These are phyloP conservation scores for Arbutus unedo DNA, from an alignment of 148 eudicot species.

Conservation along the genomic window DNA sequence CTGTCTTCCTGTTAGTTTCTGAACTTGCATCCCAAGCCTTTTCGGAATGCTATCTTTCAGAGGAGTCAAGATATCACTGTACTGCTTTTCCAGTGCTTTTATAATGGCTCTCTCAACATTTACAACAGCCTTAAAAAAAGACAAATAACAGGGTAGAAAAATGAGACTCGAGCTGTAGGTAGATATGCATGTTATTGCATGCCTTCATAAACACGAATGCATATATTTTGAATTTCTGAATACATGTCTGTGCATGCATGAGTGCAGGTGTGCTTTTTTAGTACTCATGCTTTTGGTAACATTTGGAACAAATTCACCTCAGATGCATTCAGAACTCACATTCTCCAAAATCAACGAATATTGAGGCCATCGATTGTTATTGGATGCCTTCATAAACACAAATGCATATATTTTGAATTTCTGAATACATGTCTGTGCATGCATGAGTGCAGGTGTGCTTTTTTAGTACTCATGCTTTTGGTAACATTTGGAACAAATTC, in stretches of 20 bases:
- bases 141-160: not conserved
- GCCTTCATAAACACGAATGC: not conserved
- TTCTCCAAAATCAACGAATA: constrained; percentile 72
- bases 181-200: not conserved
- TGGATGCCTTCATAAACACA: not conserved
- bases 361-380: not conserved
- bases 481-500: not conserved
- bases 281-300: not conserved
- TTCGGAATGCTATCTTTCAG: constrained; percentile 77
- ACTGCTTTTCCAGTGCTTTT: constrained; percentile 80
- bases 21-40: constrained; percentile 85
- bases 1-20: constrained; percentile 76
- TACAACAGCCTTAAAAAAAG: constrained; percentile 54
- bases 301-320: not conserved
- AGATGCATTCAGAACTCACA: constrained; percentile 69
- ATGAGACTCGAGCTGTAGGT: constrained; percentile 15
- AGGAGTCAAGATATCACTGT: constrained; percentile 72
- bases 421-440: not conserved
- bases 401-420: not conserved
- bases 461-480: not conserved
- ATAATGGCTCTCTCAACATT: constrained; percentile 81
- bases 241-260: not conserved
- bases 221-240: not conserved
- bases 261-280: not conserved
- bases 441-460: not conserved